Percentiles rank a stretch among this genome's conserved stretches.
phyloP scores from a whole-genome alignment of 2,329 filamentous ascomycete species.

The Alternaria tenuissima region DNA sequence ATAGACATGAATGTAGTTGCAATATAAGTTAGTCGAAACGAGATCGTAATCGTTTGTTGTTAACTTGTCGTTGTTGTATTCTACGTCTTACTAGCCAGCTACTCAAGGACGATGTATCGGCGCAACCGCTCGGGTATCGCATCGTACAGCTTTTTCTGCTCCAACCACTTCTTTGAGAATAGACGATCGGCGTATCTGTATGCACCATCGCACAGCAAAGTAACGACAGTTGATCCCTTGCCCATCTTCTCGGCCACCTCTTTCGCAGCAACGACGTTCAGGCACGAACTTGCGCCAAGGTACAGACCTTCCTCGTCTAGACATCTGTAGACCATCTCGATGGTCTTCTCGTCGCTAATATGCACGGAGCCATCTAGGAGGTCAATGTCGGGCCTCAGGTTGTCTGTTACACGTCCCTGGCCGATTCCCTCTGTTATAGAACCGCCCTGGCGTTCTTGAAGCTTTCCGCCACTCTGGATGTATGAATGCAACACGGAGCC shows the following conservation, averaged over 20 bases:
- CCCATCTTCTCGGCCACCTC: conserved; percentile 92
- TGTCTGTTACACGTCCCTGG: conserved; percentile 95
- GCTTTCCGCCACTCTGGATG: conserved; percentile 81
- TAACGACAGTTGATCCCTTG: conserved; percentile 88
- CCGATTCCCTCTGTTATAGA: conserved; percentile 98
- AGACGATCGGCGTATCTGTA: conserved; percentile 94
- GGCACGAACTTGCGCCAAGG: conserved; percentile 87
- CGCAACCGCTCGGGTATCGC: conserved; percentile 85
- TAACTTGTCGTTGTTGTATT: conserved; percentile 10
- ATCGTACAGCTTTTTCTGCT: conserved; percentile 80
- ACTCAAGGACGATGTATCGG: conserved; percentile 94
- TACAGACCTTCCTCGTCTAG: conserved; percentile 96
- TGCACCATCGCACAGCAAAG: conserved; percentile 93
- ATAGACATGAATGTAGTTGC: conserved; percentile 7
- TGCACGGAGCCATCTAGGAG: conserved; percentile 84
- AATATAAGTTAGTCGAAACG: conserved; percentile 6
- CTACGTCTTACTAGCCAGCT: conserved; percentile 12
- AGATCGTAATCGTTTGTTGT: conserved; percentile 7
- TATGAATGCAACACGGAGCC: conserved; percentile 94
- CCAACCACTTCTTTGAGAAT: conserved; percentile 91
- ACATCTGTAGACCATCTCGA: conserved; percentile 97
- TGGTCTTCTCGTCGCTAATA: conserved; percentile 91
- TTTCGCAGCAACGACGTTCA: conserved; percentile 95
- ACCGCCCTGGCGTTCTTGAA: conserved; percentile 81
- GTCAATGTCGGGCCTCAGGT: conserved; percentile 83